These are phyloP conservation scores for Pseudocercospora pini-densiflorae DNA, from an alignment of 2,329 filamentous ascomycete species.

Conservation along the genomic window DNA sequence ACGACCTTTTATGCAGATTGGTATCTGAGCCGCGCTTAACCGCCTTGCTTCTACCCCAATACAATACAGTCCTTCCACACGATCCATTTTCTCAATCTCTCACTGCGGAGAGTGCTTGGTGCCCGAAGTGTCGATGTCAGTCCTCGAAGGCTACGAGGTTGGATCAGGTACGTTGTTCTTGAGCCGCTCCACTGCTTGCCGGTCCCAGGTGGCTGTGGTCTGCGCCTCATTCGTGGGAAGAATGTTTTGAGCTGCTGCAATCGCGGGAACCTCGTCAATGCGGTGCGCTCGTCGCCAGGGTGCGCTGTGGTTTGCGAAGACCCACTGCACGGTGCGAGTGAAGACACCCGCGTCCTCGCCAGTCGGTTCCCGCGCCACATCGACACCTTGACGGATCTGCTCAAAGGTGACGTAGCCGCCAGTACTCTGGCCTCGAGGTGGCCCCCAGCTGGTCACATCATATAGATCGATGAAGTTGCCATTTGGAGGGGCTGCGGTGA, in stretches of 20 bases:
- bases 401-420: background rate
- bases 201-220: background rate
- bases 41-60: no score
- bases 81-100: no score
- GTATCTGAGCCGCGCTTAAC: no score
- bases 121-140: no score
- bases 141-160: background rate
- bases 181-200: background rate
- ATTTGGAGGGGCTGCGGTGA: background rate
- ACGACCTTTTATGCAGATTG: no score
- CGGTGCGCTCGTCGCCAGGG: conserved; percentile 25
- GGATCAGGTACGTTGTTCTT: background rate
- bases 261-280: background rate
- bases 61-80: no score
- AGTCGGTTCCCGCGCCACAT: background rate
- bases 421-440: background rate
- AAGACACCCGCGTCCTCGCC: conserved; percentile 14
- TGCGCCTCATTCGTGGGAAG: background rate
- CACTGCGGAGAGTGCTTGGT: no score
- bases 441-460: background rate
- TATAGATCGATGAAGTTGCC: background rate
- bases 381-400: conserved; percentile 5
- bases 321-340: conserved; percentile 7
- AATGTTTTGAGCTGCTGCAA: background rate
- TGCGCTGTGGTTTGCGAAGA: background rate